Base-by-base conservation (phyloP, 1,284 basidiomycete genomes). In the Veloporphyrellus conicus region DNA sequence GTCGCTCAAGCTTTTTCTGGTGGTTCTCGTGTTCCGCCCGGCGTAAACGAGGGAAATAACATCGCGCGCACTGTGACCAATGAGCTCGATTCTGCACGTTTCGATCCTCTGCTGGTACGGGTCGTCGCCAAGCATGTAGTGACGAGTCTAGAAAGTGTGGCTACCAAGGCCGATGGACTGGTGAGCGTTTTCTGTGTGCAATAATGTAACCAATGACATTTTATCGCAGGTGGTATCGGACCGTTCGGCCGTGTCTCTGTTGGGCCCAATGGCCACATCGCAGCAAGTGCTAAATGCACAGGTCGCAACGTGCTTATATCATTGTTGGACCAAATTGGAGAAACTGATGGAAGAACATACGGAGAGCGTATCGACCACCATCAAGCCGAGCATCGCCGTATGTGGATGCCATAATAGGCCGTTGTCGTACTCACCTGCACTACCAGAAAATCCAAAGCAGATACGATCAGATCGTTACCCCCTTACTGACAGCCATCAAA, bases 1-100 rank as follows among this genome's bases (percentile, higher is more conserved):
- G 79, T 93, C 31, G 79, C 79, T 1, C 80, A 87, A 46, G 83
- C 88, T 0, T 84, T 93, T 57, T 73, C 74, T 2, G 79, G 78
- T 18, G 84, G 87, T 6, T 62, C 75, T 12, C 79, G 87, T 11
- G 66, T 74, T 1, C 84, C 89, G 1, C 90, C 93, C 0, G 82
- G 84, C 1, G 73, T 81, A 29, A 77, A 73, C 27, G 92, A 95
- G 47, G 93, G 90, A 4, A 70, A 84, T 5, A 82, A 81, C 44
- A 75, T 93, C 28, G 82, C 87, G 1, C 76, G 93, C 10, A 77
- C 81, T 0, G 74, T 94, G 31, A 80, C 82, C 15, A 97, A 97
- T 64, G 93, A 96, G 63, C 77, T 98, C 3, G 94, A 98, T 66
- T 82, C 90, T 2, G 93, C 92, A 3, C 81, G 87, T 48, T 97